These are phyloP conservation scores for Eustoma russellianum DNA, from an alignment of 257 asterid species.

Conservation along the genomic window DNA sequence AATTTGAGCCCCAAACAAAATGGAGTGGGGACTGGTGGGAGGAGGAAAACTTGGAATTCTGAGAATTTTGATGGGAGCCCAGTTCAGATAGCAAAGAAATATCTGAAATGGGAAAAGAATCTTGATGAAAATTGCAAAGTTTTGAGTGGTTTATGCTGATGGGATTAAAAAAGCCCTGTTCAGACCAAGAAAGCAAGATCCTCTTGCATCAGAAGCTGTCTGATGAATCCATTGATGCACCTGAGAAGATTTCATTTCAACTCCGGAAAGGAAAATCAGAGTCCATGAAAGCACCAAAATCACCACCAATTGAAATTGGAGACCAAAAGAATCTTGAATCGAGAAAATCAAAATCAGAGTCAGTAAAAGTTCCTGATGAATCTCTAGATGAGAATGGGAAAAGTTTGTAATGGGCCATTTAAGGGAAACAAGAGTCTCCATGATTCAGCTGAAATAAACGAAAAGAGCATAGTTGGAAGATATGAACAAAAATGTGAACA, in stretches of 20 bases:
- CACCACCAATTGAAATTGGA: slow-evolving; percentile 9
- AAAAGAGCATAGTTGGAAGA: slow-evolving; percentile 18
- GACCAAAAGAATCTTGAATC: slow-evolving; percentile 12
- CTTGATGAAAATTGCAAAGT: slow-evolving; percentile 30
- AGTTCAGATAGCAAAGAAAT: slow-evolving; percentile 43
- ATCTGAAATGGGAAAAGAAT: slow-evolving; percentile 45
- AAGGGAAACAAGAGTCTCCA: slow-evolving; percentile 9
- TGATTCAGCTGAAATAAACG: slow-evolving; percentile 9
- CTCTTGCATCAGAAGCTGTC: slow-evolving; percentile 7
- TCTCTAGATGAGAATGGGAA: slow-evolving; percentile 12
- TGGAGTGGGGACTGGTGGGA: slow-evolving; percentile 30
- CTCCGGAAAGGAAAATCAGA: slow-evolving; percentile 25
- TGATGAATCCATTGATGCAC: slow-evolving; percentile 5
- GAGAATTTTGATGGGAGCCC: slow-evolving; percentile 41
- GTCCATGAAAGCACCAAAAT: slow-evolving; percentile 6
- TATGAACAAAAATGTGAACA: slow-evolving; percentile 42
- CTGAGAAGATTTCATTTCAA: slow-evolving; percentile 16
- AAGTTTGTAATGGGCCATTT: slow-evolving; percentile 1
- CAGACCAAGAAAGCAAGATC: slow-evolving; percentile 12
- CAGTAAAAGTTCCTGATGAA: slow-evolving; percentile 13
- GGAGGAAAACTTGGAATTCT: slow-evolving; percentile 77
- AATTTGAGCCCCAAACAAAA: slow-evolving; percentile 37
- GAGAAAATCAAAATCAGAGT: slow-evolving; percentile 12
- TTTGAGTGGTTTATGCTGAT: slow-evolving; percentile 20
- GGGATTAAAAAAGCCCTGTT: slow-evolving; percentile 26